Conservation (phyloP, 1,284 basidiomycete species). For the Neonothopanus nambi region DNA sequence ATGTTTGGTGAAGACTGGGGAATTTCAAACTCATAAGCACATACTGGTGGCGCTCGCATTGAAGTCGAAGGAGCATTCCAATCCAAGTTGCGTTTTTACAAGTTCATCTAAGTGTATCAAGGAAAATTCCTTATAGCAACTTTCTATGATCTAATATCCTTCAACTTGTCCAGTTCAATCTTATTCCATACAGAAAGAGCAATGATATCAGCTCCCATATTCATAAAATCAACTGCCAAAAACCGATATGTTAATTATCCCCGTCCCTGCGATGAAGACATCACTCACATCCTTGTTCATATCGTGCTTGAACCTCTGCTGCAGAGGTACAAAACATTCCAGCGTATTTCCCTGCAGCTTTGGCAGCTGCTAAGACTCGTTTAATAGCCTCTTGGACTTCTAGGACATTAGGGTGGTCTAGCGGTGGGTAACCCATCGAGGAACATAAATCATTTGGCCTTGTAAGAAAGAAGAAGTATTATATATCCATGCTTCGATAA, state of each 20-base stretch:
- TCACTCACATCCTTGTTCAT: constrained; percentile 21
- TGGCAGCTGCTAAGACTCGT: constrained; percentile 19
- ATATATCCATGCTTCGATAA: too few species aligned
- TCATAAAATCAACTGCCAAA: constrained; percentile 25
- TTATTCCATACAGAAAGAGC: constrained; percentile 21
- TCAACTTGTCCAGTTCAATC: constrained; percentile 18
- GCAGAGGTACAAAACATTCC: constrained; percentile 22
- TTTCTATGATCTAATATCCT: constrained; percentile 13
- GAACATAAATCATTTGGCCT: constrained; percentile 21
- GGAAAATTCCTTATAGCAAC: too few species aligned
- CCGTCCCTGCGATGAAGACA: neutral
- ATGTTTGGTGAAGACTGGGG: constrained; percentile 43
- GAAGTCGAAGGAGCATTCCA: too few species aligned
- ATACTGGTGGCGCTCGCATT: too few species aligned
- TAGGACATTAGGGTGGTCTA: constrained; percentile 18
- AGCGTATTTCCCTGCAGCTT: constrained; percentile 22
- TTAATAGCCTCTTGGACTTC: constrained; percentile 22
- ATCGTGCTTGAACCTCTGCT: constrained; percentile 18
- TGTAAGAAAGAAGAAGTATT: neutral
- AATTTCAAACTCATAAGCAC: constrained; percentile 17
- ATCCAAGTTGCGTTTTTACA: neutral
- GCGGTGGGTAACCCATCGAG: constrained; percentile 19
- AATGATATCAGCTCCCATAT: constrained; percentile 20
- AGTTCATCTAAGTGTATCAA: too few species aligned
- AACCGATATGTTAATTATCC: too few species aligned